Evolutionary conservation across 1,139 yeast species (phyloP), one percentile per base, ranked within the genome.

Genomic region (Blastobotrys indianensis): DNA sequence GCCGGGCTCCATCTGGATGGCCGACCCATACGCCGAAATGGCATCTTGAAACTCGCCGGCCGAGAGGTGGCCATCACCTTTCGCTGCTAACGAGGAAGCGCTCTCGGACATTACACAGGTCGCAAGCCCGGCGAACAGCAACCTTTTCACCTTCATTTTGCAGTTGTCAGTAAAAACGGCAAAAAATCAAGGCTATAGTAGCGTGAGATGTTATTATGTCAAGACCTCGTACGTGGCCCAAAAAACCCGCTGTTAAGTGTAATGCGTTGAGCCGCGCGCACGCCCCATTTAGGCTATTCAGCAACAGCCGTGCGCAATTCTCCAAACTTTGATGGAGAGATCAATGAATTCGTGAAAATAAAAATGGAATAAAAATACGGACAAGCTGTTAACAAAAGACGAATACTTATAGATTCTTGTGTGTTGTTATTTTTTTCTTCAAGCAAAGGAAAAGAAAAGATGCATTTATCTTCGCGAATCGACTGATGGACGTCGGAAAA

Each of bases 11-110:
- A 49, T 47, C 23, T 54, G 48, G 23, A 65, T 50, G 3, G 64
- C 66, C 28, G 55, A 53, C 43, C 64, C 64, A 45, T 61, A 65
- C 86, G 71, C 94, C 73, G 61, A 77, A 73, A 72, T 81, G 84
- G 73, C 87, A 13, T 52, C 56, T 13, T 45, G 44, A 11, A 53
- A 42, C 20, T 55, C 53, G 6, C 65, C 65, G 6, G 49, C 44
- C 9, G 55, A 46, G n/a, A 59, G 54, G 35, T 53, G 50, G 17
- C 45, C 29, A 45, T 60, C 63, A 6, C 61, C 62, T 15, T 36
- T 29, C 3, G 44, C 15, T 3, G 40, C 45, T 7, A 29, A 20
- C 28, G 25, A 28, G 11, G 44, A 37, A 9, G 47, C 39, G 7
- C 37, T 31, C 17, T 13, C 42, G 25, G 17, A 3, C 12, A 25